Evolutionary conservation across 2,329 filamentous ascomycete species (phyloP).

Genomic region (Cladosporium phlei): DNA sequence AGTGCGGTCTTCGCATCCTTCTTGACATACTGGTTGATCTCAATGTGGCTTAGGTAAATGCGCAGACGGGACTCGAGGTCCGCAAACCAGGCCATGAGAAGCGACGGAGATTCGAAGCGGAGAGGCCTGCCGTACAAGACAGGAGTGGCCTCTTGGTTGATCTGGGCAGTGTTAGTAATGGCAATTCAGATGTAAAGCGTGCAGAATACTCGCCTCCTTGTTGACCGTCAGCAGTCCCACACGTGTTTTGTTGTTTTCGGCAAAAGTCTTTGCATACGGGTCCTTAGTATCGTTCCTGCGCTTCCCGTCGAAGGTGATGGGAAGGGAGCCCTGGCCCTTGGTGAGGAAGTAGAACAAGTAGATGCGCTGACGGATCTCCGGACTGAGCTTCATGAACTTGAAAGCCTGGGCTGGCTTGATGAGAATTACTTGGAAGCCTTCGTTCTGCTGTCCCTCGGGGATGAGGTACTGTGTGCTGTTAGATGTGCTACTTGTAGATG

Average conservation of each 20-base stretch:
- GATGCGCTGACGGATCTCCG: conserved; percentile 27
- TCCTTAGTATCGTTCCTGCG: conserved; percentile 23
- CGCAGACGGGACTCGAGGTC: conserved; percentile 19
- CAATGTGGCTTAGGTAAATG: conserved; percentile 23
- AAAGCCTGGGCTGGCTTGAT: conserved; percentile 33
- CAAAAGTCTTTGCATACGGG: conserved; percentile 30
- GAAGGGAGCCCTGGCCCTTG: conserved; percentile 20
- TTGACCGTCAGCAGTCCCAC: conserved; percentile 30
- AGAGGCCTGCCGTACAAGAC: conserved; percentile 32
- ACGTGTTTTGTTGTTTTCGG: conserved; percentile 28
- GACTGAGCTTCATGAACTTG: conserved; percentile 28
- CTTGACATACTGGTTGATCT: conserved; percentile 29
- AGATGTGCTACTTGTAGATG: neutral
- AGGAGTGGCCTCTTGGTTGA: conserved; percentile 26
- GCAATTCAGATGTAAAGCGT: neutral
- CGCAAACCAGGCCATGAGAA: conserved; percentile 31
- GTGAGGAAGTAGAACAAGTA: conserved; percentile 29
- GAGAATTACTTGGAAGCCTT: conserved; percentile 33
- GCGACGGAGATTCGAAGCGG: conserved; percentile 29
- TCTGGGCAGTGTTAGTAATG: conserved; percentile 15
- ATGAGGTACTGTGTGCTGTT: conserved; percentile 22
- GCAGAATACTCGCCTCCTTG: conserved; percentile 27
- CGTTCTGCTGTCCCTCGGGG: conserved; percentile 26
- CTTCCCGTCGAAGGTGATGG: conserved; percentile 30
- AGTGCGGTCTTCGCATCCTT: conserved; percentile 29